phyloP scores from a whole-genome alignment of 805 yeast species.

The Priceomyces haplophilus region DNA sequence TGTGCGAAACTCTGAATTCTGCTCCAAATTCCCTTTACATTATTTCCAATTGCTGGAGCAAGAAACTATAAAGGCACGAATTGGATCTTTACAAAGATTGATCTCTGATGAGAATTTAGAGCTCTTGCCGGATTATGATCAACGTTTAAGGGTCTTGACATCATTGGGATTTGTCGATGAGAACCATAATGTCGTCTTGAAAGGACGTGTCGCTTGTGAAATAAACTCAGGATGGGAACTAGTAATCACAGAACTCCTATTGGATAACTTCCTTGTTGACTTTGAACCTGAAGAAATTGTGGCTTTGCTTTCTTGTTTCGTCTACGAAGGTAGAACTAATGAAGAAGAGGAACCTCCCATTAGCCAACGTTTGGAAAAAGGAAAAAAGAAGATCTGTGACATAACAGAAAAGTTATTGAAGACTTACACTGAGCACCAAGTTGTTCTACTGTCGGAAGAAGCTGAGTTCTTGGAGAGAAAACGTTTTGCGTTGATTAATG shows the following conservation, averaged over 20 bases:
- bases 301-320: conserved; percentile 89
- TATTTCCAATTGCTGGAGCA: conserved; percentile 46
- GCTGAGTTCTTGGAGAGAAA: conserved; percentile 77
- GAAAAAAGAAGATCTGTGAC: conserved; percentile 60
- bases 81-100: conserved; percentile 54
- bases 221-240: conserved; percentile 89
- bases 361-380: conserved; percentile 79
- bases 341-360: conserved; percentile 60
- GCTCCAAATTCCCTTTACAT: conserved; percentile 45
- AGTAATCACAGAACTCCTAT: conserved; percentile 79
- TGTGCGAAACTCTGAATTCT: conserved; percentile 27
- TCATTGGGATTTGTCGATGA: conserved; percentile 79
- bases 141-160: conserved; percentile 73
- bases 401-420: conserved; percentile 62
- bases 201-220: conserved; percentile 94
- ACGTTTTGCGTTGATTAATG: conserved; percentile 87
- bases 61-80: conserved; percentile 45
- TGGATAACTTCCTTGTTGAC: conserved; percentile 89
- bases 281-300: conserved; percentile 95
- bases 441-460: conserved; percentile 78
- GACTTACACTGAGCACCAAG: conserved; percentile 65
- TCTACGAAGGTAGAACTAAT: conserved; percentile 78
- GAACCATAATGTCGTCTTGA: conserved; percentile 71
- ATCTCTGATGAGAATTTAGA: conserved; percentile 87
- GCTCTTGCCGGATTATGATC: conserved; percentile 89